Conservation (phyloP, 75 land plant genomes). For the Azolla pinnata region DNA sequence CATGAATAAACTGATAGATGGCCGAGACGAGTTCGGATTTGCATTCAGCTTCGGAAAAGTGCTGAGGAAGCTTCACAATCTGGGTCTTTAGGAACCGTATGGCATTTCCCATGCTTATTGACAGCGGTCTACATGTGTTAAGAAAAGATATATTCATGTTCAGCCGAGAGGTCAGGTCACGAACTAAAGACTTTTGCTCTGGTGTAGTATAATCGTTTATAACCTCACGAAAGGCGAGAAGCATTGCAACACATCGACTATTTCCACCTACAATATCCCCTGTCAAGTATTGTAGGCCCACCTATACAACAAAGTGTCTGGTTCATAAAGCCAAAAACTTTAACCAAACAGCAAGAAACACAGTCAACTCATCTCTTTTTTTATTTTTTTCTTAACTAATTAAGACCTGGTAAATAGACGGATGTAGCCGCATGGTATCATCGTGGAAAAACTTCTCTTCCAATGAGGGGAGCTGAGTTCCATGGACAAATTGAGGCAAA, state of each 20-base stretch:
- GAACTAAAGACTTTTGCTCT: slow-evolving; percentile 50
- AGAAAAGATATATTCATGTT: slow-evolving; percentile 75
- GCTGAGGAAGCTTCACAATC: slow-evolving; percentile 47
- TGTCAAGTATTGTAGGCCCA: slow-evolving; percentile 71
- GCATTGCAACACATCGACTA: slow-evolving; percentile 92
- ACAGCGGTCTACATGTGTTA: slow-evolving; percentile 85
- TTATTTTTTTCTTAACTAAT: too few relatives aligned
- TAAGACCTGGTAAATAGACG: slow-evolving; percentile 79
- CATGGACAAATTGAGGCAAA: slow-evolving; percentile 86
- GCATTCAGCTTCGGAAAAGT: slow-evolving; percentile 77
- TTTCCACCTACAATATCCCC: slow-evolving; percentile 85
- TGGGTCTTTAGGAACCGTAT: slow-evolving; percentile 70
- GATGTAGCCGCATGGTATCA: slow-evolving; percentile 64
- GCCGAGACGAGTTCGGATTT: slow-evolving; percentile 56
- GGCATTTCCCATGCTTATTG: slow-evolving; percentile 98
- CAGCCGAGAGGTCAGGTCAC: slow-evolving; percentile 77
- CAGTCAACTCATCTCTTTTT: too few relatives aligned
- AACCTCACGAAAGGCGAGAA: slow-evolving; percentile 64
- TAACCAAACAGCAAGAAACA: too few relatives aligned
- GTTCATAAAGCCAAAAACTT: background rate
- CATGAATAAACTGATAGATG: slow-evolving; percentile 69
- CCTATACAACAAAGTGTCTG: slow-evolving; percentile 33
- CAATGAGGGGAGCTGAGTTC: slow-evolving; percentile 70
- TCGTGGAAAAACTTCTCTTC: slow-evolving; percentile 85
- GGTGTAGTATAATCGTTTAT: slow-evolving; percentile 75